Evolutionary conservation across 768 basidiomycete species (phyloP).

Genomic region (Sistotremastrum suecicum): DNA sequence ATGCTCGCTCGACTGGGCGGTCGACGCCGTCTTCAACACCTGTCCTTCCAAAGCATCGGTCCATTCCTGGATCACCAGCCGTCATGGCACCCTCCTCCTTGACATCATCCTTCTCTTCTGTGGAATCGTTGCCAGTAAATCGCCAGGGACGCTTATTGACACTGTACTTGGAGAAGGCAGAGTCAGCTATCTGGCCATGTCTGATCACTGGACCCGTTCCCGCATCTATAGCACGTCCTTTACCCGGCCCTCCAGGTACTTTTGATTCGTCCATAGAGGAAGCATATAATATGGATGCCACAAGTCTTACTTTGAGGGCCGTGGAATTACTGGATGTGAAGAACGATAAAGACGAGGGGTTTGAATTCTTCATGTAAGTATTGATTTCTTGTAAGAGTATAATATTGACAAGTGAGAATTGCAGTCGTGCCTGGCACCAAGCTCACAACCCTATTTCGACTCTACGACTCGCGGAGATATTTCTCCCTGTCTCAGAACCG

Average conservation of each 20-base stretch:
- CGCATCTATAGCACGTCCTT: slow-evolving; percentile 37
- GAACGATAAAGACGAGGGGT: slow-evolving; percentile 62
- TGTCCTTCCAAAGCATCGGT: slow-evolving; percentile 4
- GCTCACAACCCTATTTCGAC: slow-evolving; percentile 61
- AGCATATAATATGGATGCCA: slow-evolving; percentile 77
- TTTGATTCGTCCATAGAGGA: slow-evolving; percentile 27
- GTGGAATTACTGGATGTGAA: slow-evolving; percentile 63
- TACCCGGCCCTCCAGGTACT: slow-evolving; percentile 35
- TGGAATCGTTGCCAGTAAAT: slow-evolving; percentile 52
- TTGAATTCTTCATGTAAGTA: slow-evolving; percentile 67
- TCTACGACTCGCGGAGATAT: slow-evolving; percentile 63
- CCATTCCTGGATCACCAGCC: slow-evolving; percentile 30
- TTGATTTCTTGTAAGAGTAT: not conserved
- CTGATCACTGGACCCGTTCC: slow-evolving; percentile 66
- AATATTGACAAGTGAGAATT: slow-evolving; percentile 1
- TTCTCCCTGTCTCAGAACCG: slow-evolving; percentile 31
- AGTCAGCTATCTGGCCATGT: slow-evolving; percentile 73
- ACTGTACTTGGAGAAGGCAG: slow-evolving; percentile 66
- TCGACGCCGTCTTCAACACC: slow-evolving; percentile 34
- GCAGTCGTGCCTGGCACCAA: slow-evolving; percentile 72
- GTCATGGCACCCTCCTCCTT: slow-evolving; percentile 36
- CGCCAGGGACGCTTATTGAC: slow-evolving; percentile 39
- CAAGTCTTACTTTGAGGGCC: slow-evolving; percentile 58
- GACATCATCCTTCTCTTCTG: slow-evolving; percentile 64
- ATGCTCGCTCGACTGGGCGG: slow-evolving; percentile 37